These are phyloP conservation scores for Paxillus involutus DNA, from an alignment of 768 basidiomycete species.

Conservation along the genomic window DNA sequence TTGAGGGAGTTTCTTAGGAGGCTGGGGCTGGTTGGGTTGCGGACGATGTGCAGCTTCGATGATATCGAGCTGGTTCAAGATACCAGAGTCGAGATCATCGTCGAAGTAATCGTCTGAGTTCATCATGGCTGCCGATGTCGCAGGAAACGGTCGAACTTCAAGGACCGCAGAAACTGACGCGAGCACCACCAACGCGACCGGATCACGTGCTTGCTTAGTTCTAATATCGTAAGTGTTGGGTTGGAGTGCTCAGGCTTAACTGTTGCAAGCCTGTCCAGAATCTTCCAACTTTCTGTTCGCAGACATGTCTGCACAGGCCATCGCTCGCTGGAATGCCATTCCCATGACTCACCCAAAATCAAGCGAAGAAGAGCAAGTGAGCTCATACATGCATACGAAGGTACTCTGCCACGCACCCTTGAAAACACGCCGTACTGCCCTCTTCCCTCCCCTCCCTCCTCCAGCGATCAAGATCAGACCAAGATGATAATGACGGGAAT, in stretches of 20 bases:
- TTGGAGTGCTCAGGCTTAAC: too few species aligned
- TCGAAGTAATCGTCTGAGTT: conserved; percentile 79
- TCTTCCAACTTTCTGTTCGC: neutral
- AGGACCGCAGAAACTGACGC: too few species aligned
- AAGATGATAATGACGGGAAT: conserved; percentile 40
- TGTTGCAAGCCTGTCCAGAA: neutral
- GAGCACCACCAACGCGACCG: neutral
- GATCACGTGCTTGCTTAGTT: conserved; percentile 13
- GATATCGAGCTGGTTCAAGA: conserved; percentile 61
- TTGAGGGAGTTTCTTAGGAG: conserved; percentile 10
- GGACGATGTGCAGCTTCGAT: conserved; percentile 62
- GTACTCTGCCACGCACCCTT: conserved; percentile 58
- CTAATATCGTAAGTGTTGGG: too few species aligned
- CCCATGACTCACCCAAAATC: conserved; percentile 42
- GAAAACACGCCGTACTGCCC: conserved; percentile 55
- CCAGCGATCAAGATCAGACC: conserved; percentile 59
- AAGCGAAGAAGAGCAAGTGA: conserved; percentile 19
- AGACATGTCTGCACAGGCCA: conserved; percentile 60
- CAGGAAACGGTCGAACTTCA: neutral
- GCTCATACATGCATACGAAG: conserved; percentile 47
- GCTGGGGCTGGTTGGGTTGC: conserved; percentile 7
- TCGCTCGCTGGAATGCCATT: conserved; percentile 76
- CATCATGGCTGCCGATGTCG: conserved; percentile 40
- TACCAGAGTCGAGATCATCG: conserved; percentile 61
- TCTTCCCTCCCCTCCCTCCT: conserved; percentile 44